phyloP scores from a whole-genome alignment of 2,329 filamentous ascomycete genomes.

The Arthrobotrys sphaeroides region DNA sequence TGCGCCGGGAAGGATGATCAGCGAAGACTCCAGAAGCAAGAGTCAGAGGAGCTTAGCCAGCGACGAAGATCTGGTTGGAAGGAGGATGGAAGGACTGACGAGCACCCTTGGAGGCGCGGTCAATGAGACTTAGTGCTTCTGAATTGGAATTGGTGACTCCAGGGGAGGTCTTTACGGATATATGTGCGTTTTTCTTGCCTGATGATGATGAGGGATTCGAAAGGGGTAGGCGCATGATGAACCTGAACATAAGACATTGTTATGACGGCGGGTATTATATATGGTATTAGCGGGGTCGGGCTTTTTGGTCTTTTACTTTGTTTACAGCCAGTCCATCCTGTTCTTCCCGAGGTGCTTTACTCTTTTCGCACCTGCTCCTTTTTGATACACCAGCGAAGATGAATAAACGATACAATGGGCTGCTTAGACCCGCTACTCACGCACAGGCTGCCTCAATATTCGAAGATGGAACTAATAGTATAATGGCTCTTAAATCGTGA shows the following conservation, averaged over 20 bases:
- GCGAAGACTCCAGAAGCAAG: constrained; percentile 60
- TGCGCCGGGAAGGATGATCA: constrained; percentile 27
- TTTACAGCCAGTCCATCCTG: too few relatives aligned
- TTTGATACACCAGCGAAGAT: not conserved
- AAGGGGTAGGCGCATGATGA: not conserved
- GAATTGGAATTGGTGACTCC: constrained; percentile 54
- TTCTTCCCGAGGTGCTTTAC: too few relatives aligned
- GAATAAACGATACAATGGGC: not conserved
- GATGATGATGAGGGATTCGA: too few relatives aligned
- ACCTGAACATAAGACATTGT: not conserved
- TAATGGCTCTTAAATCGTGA: too few relatives aligned
- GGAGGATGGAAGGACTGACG: constrained; percentile 66
- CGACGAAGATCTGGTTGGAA: constrained; percentile 68
- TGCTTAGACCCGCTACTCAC: too few relatives aligned
- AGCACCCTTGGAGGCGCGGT: constrained; percentile 59
- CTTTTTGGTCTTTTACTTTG: not conserved
- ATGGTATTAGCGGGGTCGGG: not conserved
- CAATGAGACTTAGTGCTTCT: constrained; percentile 66
- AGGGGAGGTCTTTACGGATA: not conserved
- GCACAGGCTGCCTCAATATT: too few relatives aligned
- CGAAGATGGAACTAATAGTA: too few relatives aligned
- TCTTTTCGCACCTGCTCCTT: too few relatives aligned
- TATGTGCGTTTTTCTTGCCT: not conserved
- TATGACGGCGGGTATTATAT: not conserved
- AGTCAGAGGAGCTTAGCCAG: constrained; percentile 68